These are phyloP conservation scores for Lachnellula subtilissima DNA, from an alignment of 2,329 filamentous ascomycete species.

Conservation along the genomic window DNA sequence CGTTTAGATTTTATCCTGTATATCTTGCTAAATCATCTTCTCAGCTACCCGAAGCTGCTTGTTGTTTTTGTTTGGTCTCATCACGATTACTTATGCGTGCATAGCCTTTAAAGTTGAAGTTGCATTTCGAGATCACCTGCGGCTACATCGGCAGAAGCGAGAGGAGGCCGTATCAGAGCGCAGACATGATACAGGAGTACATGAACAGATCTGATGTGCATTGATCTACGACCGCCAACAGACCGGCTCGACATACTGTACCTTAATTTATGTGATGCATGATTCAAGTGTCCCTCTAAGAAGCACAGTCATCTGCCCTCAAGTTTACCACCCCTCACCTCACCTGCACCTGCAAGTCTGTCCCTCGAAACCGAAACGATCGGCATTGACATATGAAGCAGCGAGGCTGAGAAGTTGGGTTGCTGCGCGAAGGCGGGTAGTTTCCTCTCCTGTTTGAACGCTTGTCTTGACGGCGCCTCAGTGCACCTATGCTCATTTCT, in stretches of 20 bases:
- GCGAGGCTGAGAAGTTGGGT: constrained; percentile 15
- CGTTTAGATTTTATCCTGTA: background rate
- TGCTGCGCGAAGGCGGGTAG: constrained; percentile 1
- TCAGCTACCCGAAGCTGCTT: background rate
- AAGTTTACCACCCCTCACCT: constrained; percentile 2
- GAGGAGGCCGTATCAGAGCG: background rate
- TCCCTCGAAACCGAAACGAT: constrained; percentile 19
- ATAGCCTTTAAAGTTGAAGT: background rate
- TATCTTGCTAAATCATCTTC: background rate
- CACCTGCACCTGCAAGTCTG: constrained; percentile 10
- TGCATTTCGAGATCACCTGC: background rate
- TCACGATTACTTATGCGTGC: background rate
- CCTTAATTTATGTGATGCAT: constrained; percentile 14
- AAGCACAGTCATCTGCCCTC: background rate
- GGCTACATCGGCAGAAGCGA: background rate
- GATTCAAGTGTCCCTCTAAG: background rate
- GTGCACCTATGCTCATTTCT: constrained; percentile 1
- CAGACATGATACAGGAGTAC: background rate
- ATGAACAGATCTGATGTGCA: constrained; percentile 1
- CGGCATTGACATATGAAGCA: constrained; percentile 15
- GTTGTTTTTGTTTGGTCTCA: background rate
- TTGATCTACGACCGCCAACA: constrained; percentile 6
- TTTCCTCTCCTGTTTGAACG: constrained; percentile 13
- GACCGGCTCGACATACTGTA: background rate
- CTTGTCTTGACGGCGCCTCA: constrained; percentile 1